Percentiles rank a stretch among this genome's conserved stretches.
These are phyloP conservation scores for Cyphellophora attinorum DNA, from an alignment of 2,329 filamentous ascomycete species.

Conservation along the genomic window DNA sequence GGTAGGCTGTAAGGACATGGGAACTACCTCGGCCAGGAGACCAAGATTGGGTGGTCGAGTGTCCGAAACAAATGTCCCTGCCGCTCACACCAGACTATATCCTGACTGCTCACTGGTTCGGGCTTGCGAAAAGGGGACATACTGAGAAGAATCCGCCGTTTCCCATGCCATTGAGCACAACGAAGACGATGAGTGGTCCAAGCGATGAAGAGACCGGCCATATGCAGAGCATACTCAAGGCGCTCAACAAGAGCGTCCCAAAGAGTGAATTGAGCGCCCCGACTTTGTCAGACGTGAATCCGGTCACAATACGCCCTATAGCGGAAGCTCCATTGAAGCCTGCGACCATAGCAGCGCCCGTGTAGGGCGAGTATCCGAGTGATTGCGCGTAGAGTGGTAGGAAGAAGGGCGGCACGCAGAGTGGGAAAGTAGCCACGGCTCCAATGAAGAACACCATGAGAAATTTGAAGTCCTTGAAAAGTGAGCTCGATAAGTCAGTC, in stretches of 20 bases:
- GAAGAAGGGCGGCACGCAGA: conserved; percentile 25
- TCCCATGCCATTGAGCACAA: conserved; percentile 28
- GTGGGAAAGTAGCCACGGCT: conserved; percentile 31
- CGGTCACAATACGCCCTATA: conserved; percentile 28
- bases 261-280: conserved; percentile 31
- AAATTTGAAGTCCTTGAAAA: conserved; percentile 45
- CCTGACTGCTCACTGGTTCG: no score
- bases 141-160: conserved; percentile 56
- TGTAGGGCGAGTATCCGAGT: conserved; percentile 26
- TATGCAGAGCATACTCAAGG: conserved; percentile 20
- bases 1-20: no score
- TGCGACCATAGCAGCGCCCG: conserved; percentile 29
- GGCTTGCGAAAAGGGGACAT: no score
- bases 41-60: no score
- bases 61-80: no score
- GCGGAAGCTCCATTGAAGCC: conserved; percentile 31
- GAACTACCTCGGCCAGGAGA: no score
- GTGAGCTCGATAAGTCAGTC: conserved; percentile 12
- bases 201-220: conserved; percentile 20
- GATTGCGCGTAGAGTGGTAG: conserved; percentile 29
- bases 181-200: conserved; percentile 19
- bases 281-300: conserved; percentile 27
- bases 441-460: conserved; percentile 43
- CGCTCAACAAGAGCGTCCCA: conserved; percentile 22
- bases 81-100: no score